Evolutionary conservation across 305 asterid species (phyloP), one percentile per base, ranked within the genome.

Genomic region (Solanum aculeatissimum): DNA sequence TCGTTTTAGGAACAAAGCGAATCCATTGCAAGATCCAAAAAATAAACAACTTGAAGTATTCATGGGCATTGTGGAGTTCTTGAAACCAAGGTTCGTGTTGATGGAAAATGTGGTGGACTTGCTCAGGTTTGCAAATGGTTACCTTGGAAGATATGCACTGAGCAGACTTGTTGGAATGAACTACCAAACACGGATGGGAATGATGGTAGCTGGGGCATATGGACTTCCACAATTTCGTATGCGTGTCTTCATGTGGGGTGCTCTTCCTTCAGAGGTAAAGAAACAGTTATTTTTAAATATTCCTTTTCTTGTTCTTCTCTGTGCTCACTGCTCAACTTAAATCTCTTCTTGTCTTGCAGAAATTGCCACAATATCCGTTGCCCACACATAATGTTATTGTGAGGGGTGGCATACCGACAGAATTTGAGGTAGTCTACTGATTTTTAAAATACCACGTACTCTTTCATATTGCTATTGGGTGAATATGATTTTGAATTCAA

Each of bases 41-140:
- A 97, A 97, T 43, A 83, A 88, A 47, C 99, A 97, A 29, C 89
- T 97, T 9, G 51, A 69, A 15, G 96, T 93, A 7, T 97, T 85
- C 87, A 91, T 97, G 98, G 93, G 93, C 32, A 92, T 95, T 23
- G 97, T 97, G n/a, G 77, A 84, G n/a, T 89, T 81, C 86, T 75
- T 97, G 47, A 92, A 83, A 85, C 98, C 99, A 7, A 91, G 88
- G 55, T 94, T 87, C 18, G 96, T 92, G 25, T 72, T 95, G 54
- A 95, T 95, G 99, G 99, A 97, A 83, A 97, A 97, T 23, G 99
- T 97, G 0, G 98, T 95, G 1, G 99, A 97, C 69, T 85, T 97
- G 3, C 80, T 97, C 1, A 95, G 84, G 85, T 97, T 97, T 87
- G 82, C 93, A 1, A 60, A 62, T 1, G 98, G 95, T 0, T 92